A percentile compares a stretch with the other conserved stretches of the same genome.
phyloP scores from a whole-genome alignment of 768 basidiomycete genomes.

The Phylloporus sp. region DNA sequence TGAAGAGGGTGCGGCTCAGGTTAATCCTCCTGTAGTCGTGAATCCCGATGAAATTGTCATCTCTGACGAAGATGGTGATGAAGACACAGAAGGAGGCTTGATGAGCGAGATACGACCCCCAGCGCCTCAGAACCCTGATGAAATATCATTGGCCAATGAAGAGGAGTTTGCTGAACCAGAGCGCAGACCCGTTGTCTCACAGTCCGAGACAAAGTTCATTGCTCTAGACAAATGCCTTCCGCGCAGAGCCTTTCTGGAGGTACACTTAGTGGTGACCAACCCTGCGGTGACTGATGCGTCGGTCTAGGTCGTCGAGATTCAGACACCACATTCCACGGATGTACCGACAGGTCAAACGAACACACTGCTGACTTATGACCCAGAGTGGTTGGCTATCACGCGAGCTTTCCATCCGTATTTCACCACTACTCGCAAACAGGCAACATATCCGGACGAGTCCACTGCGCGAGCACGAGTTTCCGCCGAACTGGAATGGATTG shows the following conservation, averaged over 20 bases:
- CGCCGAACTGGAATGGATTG: conserved; percentile 64
- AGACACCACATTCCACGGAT: conserved; percentile 18
- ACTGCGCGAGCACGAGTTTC: conserved; percentile 50
- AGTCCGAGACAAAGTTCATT: conserved; percentile 65
- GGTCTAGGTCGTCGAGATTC: conserved; percentile 67
- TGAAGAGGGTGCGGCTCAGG: not conserved
- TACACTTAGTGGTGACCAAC: conserved; percentile 23
- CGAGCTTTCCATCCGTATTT: conserved; percentile 82
- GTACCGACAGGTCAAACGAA: conserved; percentile 4
- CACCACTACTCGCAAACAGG: conserved; percentile 46
- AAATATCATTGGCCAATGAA: conserved; percentile 45
- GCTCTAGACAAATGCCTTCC: conserved; percentile 89
- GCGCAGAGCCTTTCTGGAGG: conserved; percentile 75
- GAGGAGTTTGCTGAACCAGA: conserved; percentile 39
- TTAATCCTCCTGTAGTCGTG: not conserved
- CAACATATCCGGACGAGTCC: conserved; percentile 52
- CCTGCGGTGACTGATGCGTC: not conserved
- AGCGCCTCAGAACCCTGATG: conserved; percentile 44
- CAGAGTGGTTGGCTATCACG: conserved; percentile 91
- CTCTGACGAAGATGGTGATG: conserved; percentile 31
- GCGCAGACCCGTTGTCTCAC: conserved; percentile 23
- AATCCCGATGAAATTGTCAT: conserved; percentile 41
- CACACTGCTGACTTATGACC: conserved; percentile 64
- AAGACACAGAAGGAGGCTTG: conserved; percentile 1
- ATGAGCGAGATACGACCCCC: conserved; percentile 34